Evolutionary conservation across 805 yeast species (phyloP).

Genomic region (Yarrowia sp.): DNA sequence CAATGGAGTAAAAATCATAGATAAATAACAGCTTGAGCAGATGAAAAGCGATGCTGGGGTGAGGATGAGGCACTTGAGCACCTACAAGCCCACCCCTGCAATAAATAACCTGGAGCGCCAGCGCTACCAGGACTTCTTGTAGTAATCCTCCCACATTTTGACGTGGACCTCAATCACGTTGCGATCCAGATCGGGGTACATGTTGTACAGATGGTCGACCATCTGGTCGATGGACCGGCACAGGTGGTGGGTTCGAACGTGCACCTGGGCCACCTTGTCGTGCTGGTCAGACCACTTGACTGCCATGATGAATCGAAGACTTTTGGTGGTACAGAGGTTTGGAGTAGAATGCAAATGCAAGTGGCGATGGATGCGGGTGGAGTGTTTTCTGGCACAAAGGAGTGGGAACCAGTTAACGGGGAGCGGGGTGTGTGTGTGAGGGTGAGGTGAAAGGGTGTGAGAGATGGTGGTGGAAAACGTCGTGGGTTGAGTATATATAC

Average conservation of each 20-base stretch:
- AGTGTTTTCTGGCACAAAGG: slow-evolving; percentile 14
- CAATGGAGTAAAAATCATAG: not conserved
- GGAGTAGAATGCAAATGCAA: not conserved
- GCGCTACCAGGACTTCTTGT: slow-evolving; percentile 32
- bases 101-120: slow-evolving; percentile 23
- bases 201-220: slow-evolving; percentile 36
- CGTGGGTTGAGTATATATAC: slow-evolving; percentile 4
- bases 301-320: slow-evolving; percentile 3
- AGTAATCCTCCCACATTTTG: slow-evolving; percentile 30
- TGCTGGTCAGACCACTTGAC: slow-evolving; percentile 35
- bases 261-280: slow-evolving; percentile 34
- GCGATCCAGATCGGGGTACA: slow-evolving; percentile 35
- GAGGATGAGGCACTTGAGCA: too few species aligned
- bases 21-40: not conserved
- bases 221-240: slow-evolving; percentile 33
- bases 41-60: too few species aligned
- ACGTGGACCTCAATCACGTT: slow-evolving; percentile 33
- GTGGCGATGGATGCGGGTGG: not conserved
- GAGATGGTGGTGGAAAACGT: not conserved
- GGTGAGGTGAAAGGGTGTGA: not conserved
- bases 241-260: slow-evolving; percentile 32
- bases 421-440: not conserved
- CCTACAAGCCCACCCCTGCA: too few species aligned
- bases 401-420: slow-evolving; percentile 12
- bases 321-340: too few species aligned